Percentiles rank a stretch among this genome's conserved stretches.
Evolutionary conservation across 805 yeast species (phyloP).

Genomic region (Pichia deserticola): DNA sequence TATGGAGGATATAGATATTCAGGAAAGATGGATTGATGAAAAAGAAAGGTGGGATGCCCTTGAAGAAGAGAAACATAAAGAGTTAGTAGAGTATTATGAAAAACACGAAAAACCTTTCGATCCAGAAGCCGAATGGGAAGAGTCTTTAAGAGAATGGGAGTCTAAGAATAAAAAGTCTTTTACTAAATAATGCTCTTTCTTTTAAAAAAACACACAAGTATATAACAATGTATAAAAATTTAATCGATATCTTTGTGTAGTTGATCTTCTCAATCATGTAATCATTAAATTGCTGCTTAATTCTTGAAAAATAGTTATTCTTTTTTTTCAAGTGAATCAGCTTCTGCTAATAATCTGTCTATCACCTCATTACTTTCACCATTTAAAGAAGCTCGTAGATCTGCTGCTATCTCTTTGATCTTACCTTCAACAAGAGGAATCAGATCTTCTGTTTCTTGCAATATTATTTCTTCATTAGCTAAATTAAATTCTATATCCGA

Average conservation of each 20-base stretch:
- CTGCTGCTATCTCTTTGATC: constrained; percentile 1
- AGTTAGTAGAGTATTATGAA: constrained; percentile 27
- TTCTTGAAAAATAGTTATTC: too few relatives aligned
- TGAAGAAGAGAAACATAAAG: constrained; percentile 40
- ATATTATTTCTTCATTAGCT: constrained; percentile 12
- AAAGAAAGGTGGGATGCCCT: constrained; percentile 69
- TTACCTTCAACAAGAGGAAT: constrained; percentile 14
- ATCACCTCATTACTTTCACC: not conserved
- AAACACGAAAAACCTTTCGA: constrained; percentile 37
- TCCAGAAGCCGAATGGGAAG: constrained; percentile 69
- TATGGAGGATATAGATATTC: constrained; percentile 60
- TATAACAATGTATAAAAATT: too few relatives aligned
- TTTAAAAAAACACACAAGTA: not conserved
- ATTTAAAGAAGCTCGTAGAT: not conserved
- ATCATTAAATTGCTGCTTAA: too few relatives aligned
- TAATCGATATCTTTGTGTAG: too few relatives aligned
- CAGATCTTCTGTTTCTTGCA: constrained; percentile 15
- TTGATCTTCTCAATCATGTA: too few relatives aligned
- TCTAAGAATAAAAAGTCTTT: constrained; percentile 13
- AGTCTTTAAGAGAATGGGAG: constrained; percentile 54
- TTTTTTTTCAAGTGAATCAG: not conserved
- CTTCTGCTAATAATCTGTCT: not conserved
- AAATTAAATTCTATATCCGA: too few relatives aligned
- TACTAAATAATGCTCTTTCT: constrained; percentile 1
- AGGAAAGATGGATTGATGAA: constrained; percentile 91